These are phyloP conservation scores for Platanus orientalis DNA, from an alignment of 164 flowering plant species.

Conservation along the genomic window DNA sequence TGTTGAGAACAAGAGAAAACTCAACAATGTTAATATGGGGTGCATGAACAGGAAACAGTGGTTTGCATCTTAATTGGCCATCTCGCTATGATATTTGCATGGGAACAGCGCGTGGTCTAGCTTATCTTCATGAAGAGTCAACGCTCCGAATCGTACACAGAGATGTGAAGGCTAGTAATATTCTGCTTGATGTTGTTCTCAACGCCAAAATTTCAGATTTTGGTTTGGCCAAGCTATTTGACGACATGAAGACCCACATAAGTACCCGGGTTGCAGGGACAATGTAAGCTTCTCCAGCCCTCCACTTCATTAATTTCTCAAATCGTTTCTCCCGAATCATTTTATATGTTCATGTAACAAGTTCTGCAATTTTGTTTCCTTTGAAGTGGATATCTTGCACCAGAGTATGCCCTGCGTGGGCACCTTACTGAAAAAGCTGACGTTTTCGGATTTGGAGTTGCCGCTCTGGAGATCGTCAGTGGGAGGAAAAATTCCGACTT, in stretches of 20 bases:
- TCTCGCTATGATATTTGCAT: slow-evolving; percentile 58
- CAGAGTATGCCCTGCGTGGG: slow-evolving; percentile 50
- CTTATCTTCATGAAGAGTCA: slow-evolving; percentile 86
- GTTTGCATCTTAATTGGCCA: slow-evolving; percentile 47
- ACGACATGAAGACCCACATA: slow-evolving; percentile 57
- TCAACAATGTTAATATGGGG: slow-evolving; percentile 1
- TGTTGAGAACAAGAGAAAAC: neutral
- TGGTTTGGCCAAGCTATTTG: slow-evolving; percentile 68
- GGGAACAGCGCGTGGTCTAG: slow-evolving; percentile 70
- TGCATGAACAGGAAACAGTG: slow-evolving; percentile 32
- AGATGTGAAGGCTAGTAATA: slow-evolving; percentile 83
- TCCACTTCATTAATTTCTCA: too few species aligned
- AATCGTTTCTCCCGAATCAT: neutral
- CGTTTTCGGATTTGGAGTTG: slow-evolving; percentile 52
- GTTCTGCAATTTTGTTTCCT: neutral
- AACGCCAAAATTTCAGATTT: slow-evolving; percentile 64
- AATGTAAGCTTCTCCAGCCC: slow-evolving; percentile 32
- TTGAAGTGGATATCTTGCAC: slow-evolving; percentile 61
- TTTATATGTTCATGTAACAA: neutral
- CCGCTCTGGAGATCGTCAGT: slow-evolving; percentile 50
- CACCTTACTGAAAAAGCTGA: slow-evolving; percentile 61
- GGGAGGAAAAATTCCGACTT: slow-evolving; percentile 50
- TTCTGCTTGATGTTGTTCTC: slow-evolving; percentile 57
- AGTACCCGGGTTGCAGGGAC: slow-evolving; percentile 69
- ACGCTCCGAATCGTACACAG: slow-evolving; percentile 61